Base-by-base conservation (phyloP, 1,284 basidiomycete genomes). In the Peniophora sp. region DNA sequence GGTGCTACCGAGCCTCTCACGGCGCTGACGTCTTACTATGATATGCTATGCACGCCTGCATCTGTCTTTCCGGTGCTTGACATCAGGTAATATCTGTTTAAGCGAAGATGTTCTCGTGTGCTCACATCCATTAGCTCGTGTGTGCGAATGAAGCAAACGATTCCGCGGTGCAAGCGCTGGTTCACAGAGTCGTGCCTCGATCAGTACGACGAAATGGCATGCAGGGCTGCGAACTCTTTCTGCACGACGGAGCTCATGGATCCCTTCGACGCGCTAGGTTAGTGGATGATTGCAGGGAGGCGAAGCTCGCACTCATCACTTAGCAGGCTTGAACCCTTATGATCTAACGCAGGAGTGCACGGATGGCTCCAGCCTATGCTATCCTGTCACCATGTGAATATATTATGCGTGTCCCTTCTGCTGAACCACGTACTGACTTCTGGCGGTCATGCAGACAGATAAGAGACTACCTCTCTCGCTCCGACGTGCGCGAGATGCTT, bases 401-500 rank as follows among this genome's bases (percentile, higher is more conserved):
- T 41, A n/a, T 5, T 41, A 41, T 41, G 8, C 37, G 72, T 77
- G 58, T 65, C 68, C 12, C 71, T 69, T n/a, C 70, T 79, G 15
- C 8, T 8, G n/a, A 41, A 41, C n/a, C 34, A 36, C n/a, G 37
- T 5, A 8, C 80, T 41, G 37, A n/a, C 78, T 59, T 85, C 85
- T 22, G 22, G 10, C 54, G 59, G 69, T 84, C 51, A 84, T 82
- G 59, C 52, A 83, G 82, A 48, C 57, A 72, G 46, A 76, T 84
- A 50, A 44, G 53, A 2, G 57, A 62, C 0, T 89, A 78, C 68
- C 79, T 89, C 52, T 70, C 79, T 62, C 67, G 70, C 6, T 73
- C 76, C 0, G 64, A 71, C 20, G 71, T 83, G 34, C 83, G 81
- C 22, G 51, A 58, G 0, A 52, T 64, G 12, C 72, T 91, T 20